These are phyloP conservation scores for Serendipita indica DNA, from an alignment of 768 basidiomycete species.

Conservation along the genomic window DNA sequence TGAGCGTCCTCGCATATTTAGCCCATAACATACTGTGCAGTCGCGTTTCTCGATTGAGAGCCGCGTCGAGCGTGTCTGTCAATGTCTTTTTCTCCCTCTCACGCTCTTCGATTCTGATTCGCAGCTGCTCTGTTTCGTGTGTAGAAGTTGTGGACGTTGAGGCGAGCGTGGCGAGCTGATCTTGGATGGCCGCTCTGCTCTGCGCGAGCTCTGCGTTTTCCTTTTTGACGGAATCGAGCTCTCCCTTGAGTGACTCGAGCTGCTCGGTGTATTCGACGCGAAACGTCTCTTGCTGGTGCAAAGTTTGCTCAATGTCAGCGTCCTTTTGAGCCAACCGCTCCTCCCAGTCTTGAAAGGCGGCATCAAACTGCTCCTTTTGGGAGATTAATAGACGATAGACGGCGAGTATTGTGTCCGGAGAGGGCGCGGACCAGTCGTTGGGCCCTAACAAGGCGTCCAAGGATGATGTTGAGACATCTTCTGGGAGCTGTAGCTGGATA, in stretches of 20 bases:
- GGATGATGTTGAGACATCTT: not conserved
- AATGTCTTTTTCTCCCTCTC: slow-evolving; percentile 88
- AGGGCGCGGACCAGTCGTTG: not conserved
- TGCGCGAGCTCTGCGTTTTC: slow-evolving; percentile 56
- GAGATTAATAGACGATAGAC: not conserved
- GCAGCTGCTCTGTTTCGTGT: slow-evolving; percentile 42
- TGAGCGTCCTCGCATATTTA: slow-evolving; percentile 50
- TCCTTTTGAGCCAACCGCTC: slow-evolving; percentile 31
- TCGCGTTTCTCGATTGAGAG: slow-evolving; percentile 60
- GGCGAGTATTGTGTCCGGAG: not conserved
- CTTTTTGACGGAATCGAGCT: slow-evolving; percentile 39
- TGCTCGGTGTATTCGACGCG: slow-evolving; percentile 41
- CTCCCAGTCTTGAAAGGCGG: not conserved
- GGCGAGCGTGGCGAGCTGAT: slow-evolving; percentile 41
- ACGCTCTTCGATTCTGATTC: slow-evolving; percentile 49
- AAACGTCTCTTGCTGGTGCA: slow-evolving; percentile 59
- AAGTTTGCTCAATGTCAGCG: slow-evolving; percentile 68
- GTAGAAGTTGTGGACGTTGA: slow-evolving; percentile 49
- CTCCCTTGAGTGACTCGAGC: slow-evolving; percentile 37
- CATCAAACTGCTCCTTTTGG: not conserved
- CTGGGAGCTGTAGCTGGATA: not conserved
- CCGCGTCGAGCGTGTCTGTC: slow-evolving; percentile 62
- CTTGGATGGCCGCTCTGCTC: slow-evolving; percentile 31
- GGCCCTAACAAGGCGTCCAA: not conserved
- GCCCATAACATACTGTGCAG: slow-evolving; percentile 46